Evolutionary conservation across 1,139 yeast species (phyloP).

Genomic region (Protomyces arabidopsidicola): DNA sequence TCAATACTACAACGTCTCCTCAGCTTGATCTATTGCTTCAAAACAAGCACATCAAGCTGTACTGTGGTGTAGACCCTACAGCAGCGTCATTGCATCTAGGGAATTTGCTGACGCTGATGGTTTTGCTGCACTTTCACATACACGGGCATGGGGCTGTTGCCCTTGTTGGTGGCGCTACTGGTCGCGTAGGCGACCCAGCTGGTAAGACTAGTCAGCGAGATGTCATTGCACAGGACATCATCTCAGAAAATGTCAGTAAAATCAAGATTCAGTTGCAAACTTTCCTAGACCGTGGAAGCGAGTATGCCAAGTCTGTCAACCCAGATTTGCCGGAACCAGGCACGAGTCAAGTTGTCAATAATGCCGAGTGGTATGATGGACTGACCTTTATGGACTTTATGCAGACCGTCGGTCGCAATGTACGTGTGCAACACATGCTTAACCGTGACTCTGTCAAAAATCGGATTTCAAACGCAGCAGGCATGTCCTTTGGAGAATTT

Average conservation of each 20-base stretch:
- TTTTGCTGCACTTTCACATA: constrained; percentile 72
- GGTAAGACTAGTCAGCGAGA: constrained; percentile 76
- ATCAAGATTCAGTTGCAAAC: constrained; percentile 52
- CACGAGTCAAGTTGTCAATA: constrained; percentile 51
- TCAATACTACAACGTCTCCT: constrained; percentile 15
- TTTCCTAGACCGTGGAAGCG: constrained; percentile 54
- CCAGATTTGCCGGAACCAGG: constrained; percentile 41
- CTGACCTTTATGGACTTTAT: constrained; percentile 72
- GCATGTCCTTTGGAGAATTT: constrained; percentile 90
- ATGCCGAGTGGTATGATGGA: constrained; percentile 80
- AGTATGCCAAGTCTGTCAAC: constrained; percentile 56
- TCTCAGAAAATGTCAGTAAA: constrained; percentile 54
- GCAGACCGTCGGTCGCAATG: constrained; percentile 69
- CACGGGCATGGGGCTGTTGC: constrained; percentile 81
- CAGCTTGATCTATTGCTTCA: neutral
- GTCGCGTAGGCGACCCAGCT: constrained; percentile 94
- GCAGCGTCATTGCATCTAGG: constrained; percentile 89
- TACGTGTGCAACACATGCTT: constrained; percentile 80
- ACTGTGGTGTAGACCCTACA: constrained; percentile 96
- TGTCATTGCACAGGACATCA: constrained; percentile 49
- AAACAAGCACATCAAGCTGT: constrained; percentile 50
- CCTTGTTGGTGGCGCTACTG: constrained; percentile 94
- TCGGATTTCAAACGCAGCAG: constrained; percentile 51
- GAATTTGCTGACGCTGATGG: constrained; percentile 79
- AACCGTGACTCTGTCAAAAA: constrained; percentile 82